Base-by-base conservation (phyloP, 2,329 filamentous ascomycete species). In the Aspergillus sp. region DNA sequence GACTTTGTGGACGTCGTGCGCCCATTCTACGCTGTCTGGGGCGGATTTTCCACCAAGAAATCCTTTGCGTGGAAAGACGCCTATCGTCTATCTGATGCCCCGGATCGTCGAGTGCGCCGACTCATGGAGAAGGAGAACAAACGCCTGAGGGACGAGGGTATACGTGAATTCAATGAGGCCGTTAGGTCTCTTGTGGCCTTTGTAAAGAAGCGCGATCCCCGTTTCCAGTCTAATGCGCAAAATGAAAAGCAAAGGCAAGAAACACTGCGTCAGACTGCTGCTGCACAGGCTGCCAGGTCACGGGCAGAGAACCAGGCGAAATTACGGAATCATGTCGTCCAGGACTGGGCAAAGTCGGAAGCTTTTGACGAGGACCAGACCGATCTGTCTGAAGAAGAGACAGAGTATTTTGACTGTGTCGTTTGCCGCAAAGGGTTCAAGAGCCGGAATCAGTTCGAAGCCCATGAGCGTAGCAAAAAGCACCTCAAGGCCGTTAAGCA, bases 81-180 rank as follows among this genome's bases (percentile, higher is more conserved):
- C 55, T 94, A 95, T 72, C 82, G 88, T 46, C 80, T 91, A 17
- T 87, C 88, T 0, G 91, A 97, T 62, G 93, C 91, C 1, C 91
- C 91, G 1, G 93, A 99, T 72, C 85, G 94, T 47, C 84, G 88
- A 34, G 80, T 90, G 14, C 85, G 93, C 47, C 84, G 94, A 29
- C 65, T 90, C 36, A 96, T 97, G 86, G 94, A 97, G 68, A 97
- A 96, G 71, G 93, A 97, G 69, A 99, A 99, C 71, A 89, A 86
- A 62, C 88, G 88, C 58, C 73, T 88, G 20, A 83, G 94, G 48
- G 92, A 97, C 17, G 88, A 93, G 49, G 91, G 86, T 2, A 83
- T 88, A 10, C 84, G 88, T 51, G 89, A 96, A 59, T 97, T 96
- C 76, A 97, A 97, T 71, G 91, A 96, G 55, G 88, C 91, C 3